Conservation (phyloP, 192 early-diverging fungal species). For the Allomyces macrogynus region DNA sequence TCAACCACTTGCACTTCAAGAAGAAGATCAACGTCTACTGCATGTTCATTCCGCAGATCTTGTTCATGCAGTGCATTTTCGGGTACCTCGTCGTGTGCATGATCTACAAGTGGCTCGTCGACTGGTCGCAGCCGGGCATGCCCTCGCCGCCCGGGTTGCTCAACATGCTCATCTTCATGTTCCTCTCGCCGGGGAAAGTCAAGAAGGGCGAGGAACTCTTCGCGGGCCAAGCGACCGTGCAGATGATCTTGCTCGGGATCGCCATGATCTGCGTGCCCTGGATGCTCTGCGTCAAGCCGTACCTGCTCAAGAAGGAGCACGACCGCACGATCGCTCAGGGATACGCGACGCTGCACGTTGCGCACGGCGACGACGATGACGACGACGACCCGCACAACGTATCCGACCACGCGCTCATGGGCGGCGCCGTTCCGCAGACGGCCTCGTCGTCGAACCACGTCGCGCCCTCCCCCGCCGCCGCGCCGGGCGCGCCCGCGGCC, state of each 20-base stretch:
- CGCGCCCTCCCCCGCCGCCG: neutral
- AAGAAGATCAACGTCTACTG: slow-evolving; percentile 55
- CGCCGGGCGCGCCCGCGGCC: slow-evolving; percentile 1
- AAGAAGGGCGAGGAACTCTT: slow-evolving; percentile 48
- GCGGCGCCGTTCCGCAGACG: neutral
- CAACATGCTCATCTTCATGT: slow-evolving; percentile 99
- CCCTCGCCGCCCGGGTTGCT: slow-evolving; percentile 78
- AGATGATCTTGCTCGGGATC: slow-evolving; percentile 55
- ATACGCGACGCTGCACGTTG: slow-evolving; percentile 37
- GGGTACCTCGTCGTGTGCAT: slow-evolving; percentile 86
- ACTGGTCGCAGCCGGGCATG: slow-evolving; percentile 50
- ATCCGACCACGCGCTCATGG: slow-evolving; percentile 4
- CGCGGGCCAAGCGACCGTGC: slow-evolving; percentile 65
- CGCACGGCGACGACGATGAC: slow-evolving; percentile 19
- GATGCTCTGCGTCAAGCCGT: slow-evolving; percentile 91
- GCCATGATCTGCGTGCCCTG: slow-evolving; percentile 84
- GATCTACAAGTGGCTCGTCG: slow-evolving; percentile 83
- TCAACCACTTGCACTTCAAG: slow-evolving; percentile 78
- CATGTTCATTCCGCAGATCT: slow-evolving; percentile 84
- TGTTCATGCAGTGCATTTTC: slow-evolving; percentile 85
- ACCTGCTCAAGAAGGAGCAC: slow-evolving; percentile 65
- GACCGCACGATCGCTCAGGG: slow-evolving; percentile 47
- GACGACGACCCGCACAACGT: slow-evolving; percentile 43
- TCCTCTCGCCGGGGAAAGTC: slow-evolving; percentile 74
- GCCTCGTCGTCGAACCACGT: neutral